These are phyloP conservation scores for Heliamphora exappendiculata DNA, from an alignment of 148 eudicot species.

Conservation along the genomic window DNA sequence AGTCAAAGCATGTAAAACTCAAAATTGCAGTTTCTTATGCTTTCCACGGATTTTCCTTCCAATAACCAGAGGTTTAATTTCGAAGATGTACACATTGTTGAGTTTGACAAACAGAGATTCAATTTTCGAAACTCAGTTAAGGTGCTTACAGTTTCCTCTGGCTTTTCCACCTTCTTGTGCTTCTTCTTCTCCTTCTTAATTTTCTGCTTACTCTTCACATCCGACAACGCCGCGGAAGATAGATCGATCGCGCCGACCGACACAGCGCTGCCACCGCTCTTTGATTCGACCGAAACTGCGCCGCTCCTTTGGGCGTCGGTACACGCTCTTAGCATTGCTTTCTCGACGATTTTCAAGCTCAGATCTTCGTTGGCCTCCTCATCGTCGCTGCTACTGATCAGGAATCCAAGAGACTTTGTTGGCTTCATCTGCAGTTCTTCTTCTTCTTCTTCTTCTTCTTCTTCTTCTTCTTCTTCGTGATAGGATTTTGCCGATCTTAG, in stretches of 20 bases:
- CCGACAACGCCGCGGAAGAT: slow-evolving; percentile 1
- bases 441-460: slow-evolving; percentile 10
- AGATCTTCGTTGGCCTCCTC: slow-evolving; percentile 83
- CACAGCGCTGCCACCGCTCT: neutral
- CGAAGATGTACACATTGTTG: neutral
- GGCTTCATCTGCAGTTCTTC: slow-evolving; percentile 6
- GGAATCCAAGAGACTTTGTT: neutral
- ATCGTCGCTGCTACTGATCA: slow-evolving; percentile 38
- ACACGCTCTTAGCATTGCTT: slow-evolving; percentile 46
- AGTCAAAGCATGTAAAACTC: neutral
- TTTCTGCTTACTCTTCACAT: slow-evolving; percentile 24
- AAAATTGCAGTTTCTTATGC: neutral
- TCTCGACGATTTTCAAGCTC: slow-evolving; percentile 73
- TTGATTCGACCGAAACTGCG: neutral
- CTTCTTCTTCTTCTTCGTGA: slow-evolving; percentile 22
- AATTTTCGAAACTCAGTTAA: neutral
- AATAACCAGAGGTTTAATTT: neutral
- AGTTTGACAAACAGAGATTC: neutral
- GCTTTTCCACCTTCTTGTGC: slow-evolving; percentile 16
- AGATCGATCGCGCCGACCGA: neutral
- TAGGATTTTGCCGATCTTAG: slow-evolving; percentile 14
- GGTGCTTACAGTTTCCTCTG: slow-evolving; percentile 26
- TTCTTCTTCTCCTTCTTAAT: slow-evolving; percentile 29
- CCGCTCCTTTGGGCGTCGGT: neutral
- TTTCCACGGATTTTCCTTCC: neutral